A percentile compares a stretch with the other conserved stretches of the same genome.
phyloP scores from a whole-genome alignment of 805 yeast genomes.

The Middelhovenomyces tepae region DNA sequence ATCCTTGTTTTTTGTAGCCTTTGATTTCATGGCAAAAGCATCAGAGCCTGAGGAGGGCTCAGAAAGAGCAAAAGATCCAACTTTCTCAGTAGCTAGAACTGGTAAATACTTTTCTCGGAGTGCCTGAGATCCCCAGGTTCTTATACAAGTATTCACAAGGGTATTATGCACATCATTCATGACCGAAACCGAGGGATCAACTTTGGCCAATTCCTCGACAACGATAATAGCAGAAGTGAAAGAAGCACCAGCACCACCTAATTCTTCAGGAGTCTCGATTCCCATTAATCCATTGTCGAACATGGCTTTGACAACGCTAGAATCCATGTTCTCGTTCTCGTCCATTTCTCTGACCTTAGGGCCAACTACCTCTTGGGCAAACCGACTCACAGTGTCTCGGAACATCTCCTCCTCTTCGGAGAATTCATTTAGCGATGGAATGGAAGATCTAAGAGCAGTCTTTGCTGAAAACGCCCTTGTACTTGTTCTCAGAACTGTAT shows the following conservation, averaged over 20 bases:
- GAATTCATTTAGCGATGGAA: slow-evolving; percentile 28
- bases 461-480: too few species aligned
- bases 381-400: slow-evolving; percentile 31
- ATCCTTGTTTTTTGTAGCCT: slow-evolving; percentile 31
- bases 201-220: slow-evolving; percentile 37
- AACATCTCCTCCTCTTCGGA: slow-evolving; percentile 36
- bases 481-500: too few species aligned
- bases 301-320: slow-evolving; percentile 23
- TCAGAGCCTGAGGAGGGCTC: slow-evolving; percentile 36
- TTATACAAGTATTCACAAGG: slow-evolving; percentile 33
- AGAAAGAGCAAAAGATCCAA: slow-evolving; percentile 34
- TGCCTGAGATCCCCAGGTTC: slow-evolving; percentile 31
- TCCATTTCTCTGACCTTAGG: slow-evolving; percentile 34
- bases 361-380: slow-evolving; percentile 31
- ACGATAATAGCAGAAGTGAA: slow-evolving; percentile 38
- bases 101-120: slow-evolving; percentile 34
- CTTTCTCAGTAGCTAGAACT: slow-evolving; percentile 26
- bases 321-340: slow-evolving; percentile 29
- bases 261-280: slow-evolving; percentile 39
- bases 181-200: slow-evolving; percentile 35
- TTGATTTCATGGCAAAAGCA: slow-evolving; percentile 35
- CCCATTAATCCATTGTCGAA: slow-evolving; percentile 37
- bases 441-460: too few species aligned
- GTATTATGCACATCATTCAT: slow-evolving; percentile 40
- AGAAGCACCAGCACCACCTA: slow-evolving; percentile 38